Percentiles rank a stretch among this genome's conserved stretches.
phyloP scores from a whole-genome alignment of 1,139 yeast genomes.

The Blastobotrys aristatus region DNA sequence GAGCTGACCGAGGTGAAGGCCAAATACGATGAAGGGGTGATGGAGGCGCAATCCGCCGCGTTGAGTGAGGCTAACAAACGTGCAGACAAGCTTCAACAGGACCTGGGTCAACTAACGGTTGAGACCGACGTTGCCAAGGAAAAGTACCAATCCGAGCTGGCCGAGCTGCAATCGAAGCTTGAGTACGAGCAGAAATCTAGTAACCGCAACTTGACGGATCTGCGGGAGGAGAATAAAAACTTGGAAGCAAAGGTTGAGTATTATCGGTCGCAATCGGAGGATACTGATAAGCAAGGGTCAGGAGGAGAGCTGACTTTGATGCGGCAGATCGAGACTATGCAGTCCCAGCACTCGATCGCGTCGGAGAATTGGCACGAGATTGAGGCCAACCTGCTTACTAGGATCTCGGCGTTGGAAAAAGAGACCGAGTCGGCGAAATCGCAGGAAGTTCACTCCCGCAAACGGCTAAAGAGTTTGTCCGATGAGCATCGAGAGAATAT shows the following conservation, averaged over 20 bases:
- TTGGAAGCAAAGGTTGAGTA: conserved; percentile 43
- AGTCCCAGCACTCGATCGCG: conserved; percentile 61
- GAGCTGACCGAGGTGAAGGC: conserved; percentile 23
- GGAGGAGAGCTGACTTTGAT: conserved; percentile 36
- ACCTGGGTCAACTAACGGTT: conserved; percentile 19
- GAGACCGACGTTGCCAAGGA: conserved; percentile 19
- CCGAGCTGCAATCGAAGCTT: conserved; percentile 24
- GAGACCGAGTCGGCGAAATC: conserved; percentile 34
- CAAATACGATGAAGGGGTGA: conserved; percentile 24
- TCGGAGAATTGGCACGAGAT: conserved; percentile 62
- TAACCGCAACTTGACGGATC: conserved; percentile 21
- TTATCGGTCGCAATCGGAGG: conserved; percentile 40
- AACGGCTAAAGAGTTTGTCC: conserved; percentile 23
- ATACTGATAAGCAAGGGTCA: conserved; percentile 21
- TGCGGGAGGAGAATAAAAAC: conserved; percentile 29
- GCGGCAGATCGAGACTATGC: conserved; percentile 50
- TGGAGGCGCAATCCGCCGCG: conserved; percentile 24
- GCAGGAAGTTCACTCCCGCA: conserved; percentile 25
- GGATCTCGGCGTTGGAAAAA: conserved; percentile 44
- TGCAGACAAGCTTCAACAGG: conserved; percentile 20
- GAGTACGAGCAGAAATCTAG: conserved; percentile 17
- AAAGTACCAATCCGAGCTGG: conserved; percentile 19
- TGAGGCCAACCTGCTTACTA: conserved; percentile 48
- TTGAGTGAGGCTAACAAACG: conserved; percentile 21
- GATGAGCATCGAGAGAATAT: conserved; percentile 22